Conservation (phyloP, 1,284 basidiomycete genomes). For the Heterobasidion annosum region DNA sequence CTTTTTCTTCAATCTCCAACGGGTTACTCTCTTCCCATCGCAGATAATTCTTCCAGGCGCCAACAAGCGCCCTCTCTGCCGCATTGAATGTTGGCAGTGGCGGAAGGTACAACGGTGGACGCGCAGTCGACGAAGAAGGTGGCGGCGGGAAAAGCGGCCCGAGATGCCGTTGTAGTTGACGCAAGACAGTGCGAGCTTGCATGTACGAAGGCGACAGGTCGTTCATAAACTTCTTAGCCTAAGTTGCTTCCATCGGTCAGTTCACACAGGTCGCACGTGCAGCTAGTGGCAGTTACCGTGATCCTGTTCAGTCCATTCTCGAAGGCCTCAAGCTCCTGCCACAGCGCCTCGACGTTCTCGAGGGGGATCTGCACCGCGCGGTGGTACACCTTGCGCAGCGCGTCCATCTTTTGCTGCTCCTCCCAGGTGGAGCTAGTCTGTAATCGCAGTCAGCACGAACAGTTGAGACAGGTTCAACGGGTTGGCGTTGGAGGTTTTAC, state of each 20-base stretch:
- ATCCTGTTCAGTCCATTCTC: slow-evolving; percentile 89
- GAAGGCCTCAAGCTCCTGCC: slow-evolving; percentile 93
- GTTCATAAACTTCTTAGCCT: slow-evolving; percentile 92
- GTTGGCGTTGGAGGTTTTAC: neutral
- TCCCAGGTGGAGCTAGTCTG: slow-evolving; percentile 85
- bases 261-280: neutral
- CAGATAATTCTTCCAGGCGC: slow-evolving; percentile 86
- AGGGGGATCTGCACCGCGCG: slow-evolving; percentile 91
- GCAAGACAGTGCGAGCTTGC: slow-evolving; percentile 87
- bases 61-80: slow-evolving; percentile 67
- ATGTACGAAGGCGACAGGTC: slow-evolving; percentile 82
- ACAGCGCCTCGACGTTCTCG: slow-evolving; percentile 88
- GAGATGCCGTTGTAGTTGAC: slow-evolving; percentile 74
- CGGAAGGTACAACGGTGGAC: slow-evolving; percentile 56
- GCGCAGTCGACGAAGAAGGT: slow-evolving; percentile 27
- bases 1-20: slow-evolving; percentile 84
- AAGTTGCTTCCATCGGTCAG: slow-evolving; percentile 2
- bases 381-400: slow-evolving; percentile 87
- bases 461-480: slow-evolving; percentile 1
- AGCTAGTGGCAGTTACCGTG: slow-evolving; percentile 38
- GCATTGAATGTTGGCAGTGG: slow-evolving; percentile 66
- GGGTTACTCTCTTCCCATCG: slow-evolving; percentile 97
- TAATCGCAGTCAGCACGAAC: slow-evolving; percentile 3
- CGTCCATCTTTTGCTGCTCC: slow-evolving; percentile 92
- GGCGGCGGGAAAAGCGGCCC: slow-evolving; percentile 50